Base-by-base conservation (phyloP, 495 filamentous ascomycete genomes). In the Penicillium daleae region DNA sequence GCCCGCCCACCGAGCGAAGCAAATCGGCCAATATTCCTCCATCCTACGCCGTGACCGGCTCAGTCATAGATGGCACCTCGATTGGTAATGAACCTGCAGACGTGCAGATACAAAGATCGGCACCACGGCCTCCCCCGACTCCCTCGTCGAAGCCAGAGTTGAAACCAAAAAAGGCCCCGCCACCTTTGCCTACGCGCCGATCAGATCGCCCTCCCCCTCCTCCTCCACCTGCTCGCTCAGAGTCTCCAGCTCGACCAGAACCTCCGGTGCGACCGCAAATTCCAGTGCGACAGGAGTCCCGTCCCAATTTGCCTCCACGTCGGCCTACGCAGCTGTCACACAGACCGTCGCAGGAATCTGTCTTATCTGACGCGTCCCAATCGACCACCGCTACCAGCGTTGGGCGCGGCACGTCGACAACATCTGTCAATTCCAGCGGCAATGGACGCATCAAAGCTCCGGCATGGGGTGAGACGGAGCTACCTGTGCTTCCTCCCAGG, bases 101-200 rank as follows among this genome's bases (percentile, higher is more conserved):
- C 32, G 54, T 58, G 19, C 70, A 27, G 31, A 53, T 61, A 52
- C 65, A 67, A 63, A 69, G 66, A 64, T 63, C 61, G 7, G 60
- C 50, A 15, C 53, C 65, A 33, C 71, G 54, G 13, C 64, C 72
- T 37, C 63, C 68, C 55, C 54, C 70, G 22, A 57, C 60, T 15
- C 60, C 63, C 37, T 68, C 68, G 15, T 57, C 71, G 31, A 59
- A 58, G 60, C 64, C 68, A 51, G 73, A 74, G 50, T 69, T 74
- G 74, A 80, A 71, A 52, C 65, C 74, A 24, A 76, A 74, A 54
- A 73, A 71, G 42, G 51, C 71, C 22, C 77, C 86, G 54, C 86
- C 86, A 29, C 84, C 77, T 17, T 73, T 86, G 55, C 84, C 85
- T 26, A 76, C 80, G 27, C 78, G 84, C 60, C 80, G 32, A 61